Conservation (phyloP, 73 alveolate species). For the Urostyla sp. region DNA sequence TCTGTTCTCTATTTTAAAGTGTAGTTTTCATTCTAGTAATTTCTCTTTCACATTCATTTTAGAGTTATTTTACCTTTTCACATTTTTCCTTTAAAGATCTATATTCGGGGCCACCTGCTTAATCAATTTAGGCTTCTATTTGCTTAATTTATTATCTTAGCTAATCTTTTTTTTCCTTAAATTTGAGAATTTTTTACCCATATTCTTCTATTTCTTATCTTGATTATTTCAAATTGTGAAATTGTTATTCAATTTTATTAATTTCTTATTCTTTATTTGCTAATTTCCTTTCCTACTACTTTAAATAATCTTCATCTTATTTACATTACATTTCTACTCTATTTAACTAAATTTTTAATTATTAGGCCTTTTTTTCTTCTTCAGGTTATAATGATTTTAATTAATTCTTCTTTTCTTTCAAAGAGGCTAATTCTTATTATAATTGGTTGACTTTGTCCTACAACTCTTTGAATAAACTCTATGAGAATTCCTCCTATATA, state of each 20-base stretch:
- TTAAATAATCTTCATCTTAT: background rate
- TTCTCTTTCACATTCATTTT: slow-evolving; percentile 71
- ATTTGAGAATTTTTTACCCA: slow-evolving; percentile 1
- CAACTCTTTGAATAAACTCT: slow-evolving; percentile 52
- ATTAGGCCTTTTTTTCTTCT: slow-evolving; percentile 41
- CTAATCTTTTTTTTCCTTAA: slow-evolving; percentile 16
- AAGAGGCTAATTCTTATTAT: slow-evolving; percentile 20
- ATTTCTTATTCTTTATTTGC: slow-evolving; percentile 51
- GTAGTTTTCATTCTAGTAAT: slow-evolving; percentile 63
- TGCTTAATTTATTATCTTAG: slow-evolving; percentile 20
- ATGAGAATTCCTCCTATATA: slow-evolving; percentile 37
- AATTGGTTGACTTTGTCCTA: slow-evolving; percentile 45
- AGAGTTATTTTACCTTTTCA: slow-evolving; percentile 60
- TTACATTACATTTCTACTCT: slow-evolving; percentile 27
- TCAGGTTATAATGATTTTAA: slow-evolving; percentile 36
- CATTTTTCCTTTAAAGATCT: slow-evolving; percentile 68
- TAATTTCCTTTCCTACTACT: slow-evolving; percentile 1
- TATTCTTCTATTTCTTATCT: slow-evolving; percentile 11
- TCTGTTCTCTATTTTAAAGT: slow-evolving; percentile 49
- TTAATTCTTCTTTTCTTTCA: slow-evolving; percentile 53
- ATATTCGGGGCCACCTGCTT: slow-evolving; percentile 58
- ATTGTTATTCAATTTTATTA: slow-evolving; percentile 71
- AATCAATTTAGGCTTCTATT: slow-evolving; percentile 30
- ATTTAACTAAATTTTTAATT: slow-evolving; percentile 44
- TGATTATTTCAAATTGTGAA: background rate